phyloP scores from a whole-genome alignment of 257 asterid genomes.

The Salvia miltiorrhiza region DNA sequence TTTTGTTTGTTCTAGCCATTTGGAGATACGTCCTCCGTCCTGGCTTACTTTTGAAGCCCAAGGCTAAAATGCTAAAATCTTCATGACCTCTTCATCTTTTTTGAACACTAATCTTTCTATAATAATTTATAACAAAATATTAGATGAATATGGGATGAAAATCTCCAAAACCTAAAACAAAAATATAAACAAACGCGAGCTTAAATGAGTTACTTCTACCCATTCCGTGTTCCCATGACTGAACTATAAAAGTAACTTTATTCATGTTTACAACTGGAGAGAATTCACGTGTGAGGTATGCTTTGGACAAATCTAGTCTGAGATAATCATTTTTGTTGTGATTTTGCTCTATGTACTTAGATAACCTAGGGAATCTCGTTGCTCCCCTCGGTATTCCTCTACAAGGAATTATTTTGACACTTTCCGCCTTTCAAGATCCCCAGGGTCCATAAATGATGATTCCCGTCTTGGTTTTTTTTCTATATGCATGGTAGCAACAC shows the following conservation, averaged over 20 bases:
- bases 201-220: neutral
- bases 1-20: neutral
- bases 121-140: neutral
- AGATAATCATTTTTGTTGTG: neutral
- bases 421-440: neutral
- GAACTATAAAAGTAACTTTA: neutral
- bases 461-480: neutral
- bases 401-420: neutral
- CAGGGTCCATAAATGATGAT: neutral
- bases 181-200: neutral
- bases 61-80: neutral
- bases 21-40: neutral
- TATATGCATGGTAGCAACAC: neutral
- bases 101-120: neutral
- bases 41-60: slow-evolving; percentile 1
- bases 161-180: neutral
- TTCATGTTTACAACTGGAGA: slow-evolving; percentile 2
- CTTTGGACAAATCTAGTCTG: neutral
- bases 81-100: neutral
- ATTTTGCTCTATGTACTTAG: neutral
- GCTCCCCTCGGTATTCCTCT: neutral
- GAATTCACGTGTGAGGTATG: slow-evolving; percentile 10
- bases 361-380: neutral
- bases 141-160: neutral
- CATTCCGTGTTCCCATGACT: neutral